Evolutionary conservation across 345 rosid species (phyloP).

Genomic region (Populus tremula): DNA sequence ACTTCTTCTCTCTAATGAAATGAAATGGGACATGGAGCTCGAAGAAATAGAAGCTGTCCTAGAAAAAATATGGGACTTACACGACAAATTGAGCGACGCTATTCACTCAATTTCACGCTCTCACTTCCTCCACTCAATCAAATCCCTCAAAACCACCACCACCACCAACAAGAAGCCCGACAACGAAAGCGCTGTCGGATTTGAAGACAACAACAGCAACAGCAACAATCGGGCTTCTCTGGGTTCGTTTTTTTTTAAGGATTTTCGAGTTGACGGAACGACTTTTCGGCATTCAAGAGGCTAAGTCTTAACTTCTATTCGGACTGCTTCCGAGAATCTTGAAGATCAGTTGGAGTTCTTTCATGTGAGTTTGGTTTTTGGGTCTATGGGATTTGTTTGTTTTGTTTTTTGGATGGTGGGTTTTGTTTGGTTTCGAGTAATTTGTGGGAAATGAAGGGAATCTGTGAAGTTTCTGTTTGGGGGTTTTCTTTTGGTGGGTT

Average conservation of each 20-base stretch:
- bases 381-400: neutral
- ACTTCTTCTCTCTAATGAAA: constrained; percentile 25
- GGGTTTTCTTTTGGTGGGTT: neutral
- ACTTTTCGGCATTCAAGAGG: constrained; percentile 65
- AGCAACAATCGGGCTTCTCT: constrained; percentile 19
- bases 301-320: constrained; percentile 80
- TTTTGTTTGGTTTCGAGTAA: neutral
- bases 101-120: constrained; percentile 77
- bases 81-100: constrained; percentile 94
- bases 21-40: constrained; percentile 72
- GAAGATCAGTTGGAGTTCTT: constrained; percentile 96
- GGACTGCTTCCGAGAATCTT: constrained; percentile 90
- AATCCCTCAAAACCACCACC: constrained; percentile 34
- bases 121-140: constrained; percentile 74
- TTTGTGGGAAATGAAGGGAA: neutral
- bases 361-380: constrained; percentile 50
- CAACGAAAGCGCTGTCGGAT: constrained; percentile 33
- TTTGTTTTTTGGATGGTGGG: neutral
- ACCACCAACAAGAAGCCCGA: constrained; percentile 27
- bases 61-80: constrained; percentile 95
- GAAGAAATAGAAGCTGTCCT: constrained; percentile 83
- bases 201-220: neutral
- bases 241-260: constrained; percentile 87
- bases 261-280: constrained; percentile 48
- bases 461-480: neutral